phyloP scores from a whole-genome alignment of 805 yeast genomes.

The Sugiyamaella mastotermitis region DNA sequence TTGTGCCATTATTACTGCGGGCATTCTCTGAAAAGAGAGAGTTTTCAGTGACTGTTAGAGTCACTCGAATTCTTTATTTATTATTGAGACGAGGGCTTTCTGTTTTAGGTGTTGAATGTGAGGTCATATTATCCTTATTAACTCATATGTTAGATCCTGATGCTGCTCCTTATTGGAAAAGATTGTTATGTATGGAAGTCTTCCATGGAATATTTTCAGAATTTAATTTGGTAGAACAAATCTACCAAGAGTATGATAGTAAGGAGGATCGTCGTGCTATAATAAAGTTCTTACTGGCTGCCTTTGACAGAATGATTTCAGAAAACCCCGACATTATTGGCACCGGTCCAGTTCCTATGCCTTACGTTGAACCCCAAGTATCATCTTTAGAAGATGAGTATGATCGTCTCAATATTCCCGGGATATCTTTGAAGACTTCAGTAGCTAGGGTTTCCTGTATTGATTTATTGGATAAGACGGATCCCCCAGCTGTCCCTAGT shows the following conservation, averaged over 20 bases:
- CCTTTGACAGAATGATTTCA: conserved; percentile 34
- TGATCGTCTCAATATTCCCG: conserved; percentile 6
- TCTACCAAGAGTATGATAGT: conserved; percentile 61
- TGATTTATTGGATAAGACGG: conserved; percentile 75
- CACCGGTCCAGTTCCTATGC: conserved; percentile 11
- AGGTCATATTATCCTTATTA: conserved; percentile 68
- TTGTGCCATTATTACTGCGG: conserved; percentile 71
- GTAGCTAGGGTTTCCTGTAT: conserved; percentile 49
- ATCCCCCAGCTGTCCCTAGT: conserved; percentile 63
- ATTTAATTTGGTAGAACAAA: conserved; percentile 41
- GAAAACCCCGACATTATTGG: conserved; percentile 33
- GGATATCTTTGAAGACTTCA: conserved; percentile 28
- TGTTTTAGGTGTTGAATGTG: conserved; percentile 67
- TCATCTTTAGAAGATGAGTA: conserved; percentile 9
- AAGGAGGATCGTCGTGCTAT: conserved; percentile 50
- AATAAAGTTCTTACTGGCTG: conserved; percentile 46
- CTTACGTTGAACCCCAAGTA: conserved; percentile 12
- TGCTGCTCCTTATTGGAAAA: conserved; percentile 65
- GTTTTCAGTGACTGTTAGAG: conserved; percentile 69
- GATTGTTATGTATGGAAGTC: conserved; percentile 66
- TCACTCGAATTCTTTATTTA: conserved; percentile 62
- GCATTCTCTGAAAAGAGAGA: conserved; percentile 52
- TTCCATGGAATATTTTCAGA: conserved; percentile 57
- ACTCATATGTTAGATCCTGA: conserved; percentile 65
- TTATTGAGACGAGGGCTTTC: conserved; percentile 57